Base-by-base conservation (phyloP, 306 rosid species). In the Vigna hirtella region DNA sequence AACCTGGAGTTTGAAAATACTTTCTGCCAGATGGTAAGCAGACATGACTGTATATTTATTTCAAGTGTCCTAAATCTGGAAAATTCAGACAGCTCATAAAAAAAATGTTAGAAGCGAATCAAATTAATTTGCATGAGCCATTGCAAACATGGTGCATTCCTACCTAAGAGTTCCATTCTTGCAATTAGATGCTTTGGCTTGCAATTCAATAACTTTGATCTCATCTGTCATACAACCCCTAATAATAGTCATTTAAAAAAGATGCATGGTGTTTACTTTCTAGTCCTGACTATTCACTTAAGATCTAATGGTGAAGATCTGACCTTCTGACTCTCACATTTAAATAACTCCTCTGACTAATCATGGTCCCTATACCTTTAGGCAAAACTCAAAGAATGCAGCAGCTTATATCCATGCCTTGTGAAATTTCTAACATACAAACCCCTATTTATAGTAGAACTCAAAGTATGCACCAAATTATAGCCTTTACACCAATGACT, bases 201-300 rank as follows among this genome's bases (percentile, higher is more conserved):
- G 71, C 56, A 79, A 81, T 43, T 73, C 84, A 4, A 79, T 68
- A 81, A 83, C 83, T 83, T 87, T 90, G 64, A 87, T 76, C 74
- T 88, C 97, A 72, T 87, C 89, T 86, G 90, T 91, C 96, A 95
- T 91, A 83, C 92, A 93, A 69, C 98, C 91, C 84, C 98, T 87
- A 59, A 92, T 74, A 63, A 87, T 83, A 70, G 86, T 24, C 26
- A 24, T 1, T 24, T 24, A 24, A 24, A 24, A 24, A 24, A 24
- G 26, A 24, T 24, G 26, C 1, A 2, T 24, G 26, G 26, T 24
- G 26, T 24, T 24, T 24, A 24, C 26, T 24, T 24, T 24, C 2
- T 24, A 24, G 26, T 24, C 26, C 2, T 24, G 26, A 24, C 26
- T 24, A 24, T 24, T 24, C 26, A 24, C 26, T 24, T 20, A 20